A percentile compares a stretch with the other conserved stretches of the same genome.
Evolutionary conservation across 331 rosid genomes (phyloP).

Genomic region (Pyrus hybrid): DNA sequence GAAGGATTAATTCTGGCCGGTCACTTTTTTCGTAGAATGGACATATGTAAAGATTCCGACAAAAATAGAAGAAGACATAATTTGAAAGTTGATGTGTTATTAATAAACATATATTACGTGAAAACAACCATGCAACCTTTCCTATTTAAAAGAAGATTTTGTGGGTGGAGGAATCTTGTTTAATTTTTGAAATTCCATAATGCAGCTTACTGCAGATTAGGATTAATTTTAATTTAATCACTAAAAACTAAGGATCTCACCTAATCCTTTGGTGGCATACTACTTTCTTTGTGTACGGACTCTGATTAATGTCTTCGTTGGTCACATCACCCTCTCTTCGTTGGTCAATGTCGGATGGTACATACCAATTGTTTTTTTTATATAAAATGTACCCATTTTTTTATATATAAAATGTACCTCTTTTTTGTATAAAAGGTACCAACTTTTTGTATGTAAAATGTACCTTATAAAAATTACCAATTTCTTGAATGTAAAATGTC

Average conservation of each 20-base stretch:
- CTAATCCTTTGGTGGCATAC: background rate
- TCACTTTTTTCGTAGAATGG: background rate
- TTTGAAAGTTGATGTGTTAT: background rate
- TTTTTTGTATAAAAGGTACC: no score
- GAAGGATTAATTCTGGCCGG: background rate
- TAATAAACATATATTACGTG: background rate
- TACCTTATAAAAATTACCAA: no score
- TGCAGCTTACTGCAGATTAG: background rate
- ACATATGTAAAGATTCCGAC: background rate
- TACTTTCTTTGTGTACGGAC: background rate
- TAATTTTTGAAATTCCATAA: background rate
- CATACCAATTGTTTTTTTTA: no score
- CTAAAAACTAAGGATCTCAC: background rate
- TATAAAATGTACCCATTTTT: no score
- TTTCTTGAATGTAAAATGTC: no score
- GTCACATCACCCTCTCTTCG: no score
- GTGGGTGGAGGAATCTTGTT: background rate
- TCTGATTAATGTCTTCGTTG: no score
- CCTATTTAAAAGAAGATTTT: background rate
- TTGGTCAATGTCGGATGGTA: no score
- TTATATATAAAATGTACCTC: no score
- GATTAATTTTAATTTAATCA: background rate
- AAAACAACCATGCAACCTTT: constrained; percentile 2
- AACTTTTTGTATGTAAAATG: no score
- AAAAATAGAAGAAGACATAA: background rate